phyloP scores from a whole-genome alignment of 2,329 filamentous ascomycete genomes.

The Colletotrichum gigasporum region DNA sequence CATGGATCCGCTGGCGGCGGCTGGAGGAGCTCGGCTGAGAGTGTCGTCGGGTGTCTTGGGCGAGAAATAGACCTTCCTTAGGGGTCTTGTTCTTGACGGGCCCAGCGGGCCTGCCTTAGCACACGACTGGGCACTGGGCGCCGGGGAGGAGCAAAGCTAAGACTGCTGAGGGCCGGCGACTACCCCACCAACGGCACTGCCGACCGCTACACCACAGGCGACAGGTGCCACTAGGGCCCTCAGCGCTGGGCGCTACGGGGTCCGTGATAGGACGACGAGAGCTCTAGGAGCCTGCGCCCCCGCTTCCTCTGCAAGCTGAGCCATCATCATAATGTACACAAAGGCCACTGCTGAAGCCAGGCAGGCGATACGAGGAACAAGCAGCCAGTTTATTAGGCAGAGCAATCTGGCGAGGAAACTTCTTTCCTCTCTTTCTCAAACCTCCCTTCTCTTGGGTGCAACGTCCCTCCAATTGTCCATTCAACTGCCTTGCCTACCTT shows the following conservation, averaged over 20 bases:
- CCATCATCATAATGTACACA: conserved; percentile 14
- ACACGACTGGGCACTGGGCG: background rate
- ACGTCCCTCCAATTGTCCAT: background rate
- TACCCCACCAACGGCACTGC: conserved; percentile 24
- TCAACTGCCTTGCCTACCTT: background rate
- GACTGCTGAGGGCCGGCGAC: background rate
- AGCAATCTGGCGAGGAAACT: background rate
- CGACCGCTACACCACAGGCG: conserved; percentile 5
- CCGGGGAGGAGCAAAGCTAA: background rate
- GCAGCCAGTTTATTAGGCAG: background rate
- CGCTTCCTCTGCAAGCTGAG: conserved; percentile 26
- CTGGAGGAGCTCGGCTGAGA: background rate
- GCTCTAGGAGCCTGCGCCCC: conserved; percentile 27
- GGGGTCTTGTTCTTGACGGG: no score
- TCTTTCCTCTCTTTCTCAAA: background rate
- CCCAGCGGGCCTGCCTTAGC: no score
- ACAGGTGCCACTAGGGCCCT: conserved; percentile 4
- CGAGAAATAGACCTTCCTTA: no score
- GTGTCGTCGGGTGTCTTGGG: background rate
- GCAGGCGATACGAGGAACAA: conserved; percentile 19
- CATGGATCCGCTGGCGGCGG: background rate
- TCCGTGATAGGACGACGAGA: conserved; percentile 17
- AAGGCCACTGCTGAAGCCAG: conserved; percentile 13
- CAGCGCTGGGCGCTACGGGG: background rate
- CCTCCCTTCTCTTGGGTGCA: background rate